Base-by-base conservation (phyloP, 306 rosid genomes). In the Dicorynia guianensis region DNA sequence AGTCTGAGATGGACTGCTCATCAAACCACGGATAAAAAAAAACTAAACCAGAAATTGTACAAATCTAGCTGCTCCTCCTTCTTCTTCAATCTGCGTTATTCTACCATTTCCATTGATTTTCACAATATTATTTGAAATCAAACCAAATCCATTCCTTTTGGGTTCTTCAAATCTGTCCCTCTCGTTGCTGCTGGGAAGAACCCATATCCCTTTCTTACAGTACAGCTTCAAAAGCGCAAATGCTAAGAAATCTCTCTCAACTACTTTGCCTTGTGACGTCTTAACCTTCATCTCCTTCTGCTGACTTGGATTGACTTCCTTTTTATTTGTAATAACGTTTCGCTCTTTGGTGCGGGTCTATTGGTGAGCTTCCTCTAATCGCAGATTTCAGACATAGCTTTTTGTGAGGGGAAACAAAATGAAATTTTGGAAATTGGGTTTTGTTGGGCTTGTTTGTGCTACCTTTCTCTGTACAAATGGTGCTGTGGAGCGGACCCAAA, bases 401-500 rank as follows among this genome's bases (percentile, higher is more conserved):
- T 4, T 5, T 12, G 13, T 55, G 63, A 11, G 81, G 79, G 81
- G 30, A 0, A 46, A 42, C 64, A 84, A 74, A 77, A 89, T 92
- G 98, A 67, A 49, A 38, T 7, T 70, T 84, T 80, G 67, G 86
- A 86, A 74, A 63, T 82, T 77, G 94, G 87, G 56, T 59, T 83
- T 89, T 25, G 38, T 88, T 69, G 77, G 55, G 4, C 48, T 89
- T 72, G 83, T 95, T 50, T 86, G 55, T 76, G 81, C 90, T 79
- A 72, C 91, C 53, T 78, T 84, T 72, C 59, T 85, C 14, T 48
- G 77, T 67, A 57, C 73, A 66, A 49, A 64, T 81, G 85, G 83
- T 71, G 93, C 89, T 60, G 78, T 79, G 66, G 85, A 81, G 62
- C 88, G 86, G 7, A 88, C 85, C 54, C 83, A 88, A 36, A 84